Conservation (phyloP, 2,329 filamentous ascomycete genomes). For the Septoria linicola region DNA sequence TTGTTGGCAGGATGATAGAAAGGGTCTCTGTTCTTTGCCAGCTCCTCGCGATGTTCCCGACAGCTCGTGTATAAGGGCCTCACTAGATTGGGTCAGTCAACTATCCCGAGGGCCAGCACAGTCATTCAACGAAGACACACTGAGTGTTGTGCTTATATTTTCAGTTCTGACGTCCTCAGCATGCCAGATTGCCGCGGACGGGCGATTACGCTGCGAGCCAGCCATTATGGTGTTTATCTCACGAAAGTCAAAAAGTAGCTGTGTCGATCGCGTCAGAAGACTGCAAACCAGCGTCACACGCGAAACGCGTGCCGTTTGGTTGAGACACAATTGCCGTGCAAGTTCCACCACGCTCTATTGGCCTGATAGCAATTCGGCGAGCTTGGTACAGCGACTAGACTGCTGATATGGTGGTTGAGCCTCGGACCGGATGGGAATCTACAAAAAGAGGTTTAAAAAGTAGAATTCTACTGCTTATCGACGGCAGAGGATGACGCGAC, state of each 20-base stretch:
- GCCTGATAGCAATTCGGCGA: neutral
- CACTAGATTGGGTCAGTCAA: conserved; percentile 9
- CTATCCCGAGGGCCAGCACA: conserved; percentile 1
- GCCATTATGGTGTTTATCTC: conserved; percentile 16
- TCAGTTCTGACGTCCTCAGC: conserved; percentile 11
- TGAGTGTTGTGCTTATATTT: conserved; percentile 13
- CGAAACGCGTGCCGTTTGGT: conserved; percentile 7
- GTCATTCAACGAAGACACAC: conserved; percentile 1
- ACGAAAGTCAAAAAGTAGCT: conserved; percentile 5
- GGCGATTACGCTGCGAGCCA: conserved; percentile 9
- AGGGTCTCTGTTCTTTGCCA: conserved; percentile 4
- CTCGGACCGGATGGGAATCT: conserved; percentile 9
- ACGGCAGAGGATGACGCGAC: conserved; percentile 11
- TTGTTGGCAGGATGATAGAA: conserved; percentile 15
- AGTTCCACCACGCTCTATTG: neutral
- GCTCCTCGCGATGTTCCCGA: conserved; percentile 25
- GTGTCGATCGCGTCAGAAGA: conserved; percentile 4
- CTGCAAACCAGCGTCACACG: neutral
- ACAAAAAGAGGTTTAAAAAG: no score
- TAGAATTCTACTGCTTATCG: conserved; percentile 6
- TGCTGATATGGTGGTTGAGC: conserved; percentile 1
- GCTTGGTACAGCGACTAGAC: neutral
- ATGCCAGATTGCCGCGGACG: conserved; percentile 19
- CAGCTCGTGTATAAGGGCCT: conserved; percentile 30
- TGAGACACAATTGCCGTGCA: neutral